A percentile compares a stretch with the other conserved stretches of the same genome.
These are phyloP conservation scores for Apiospora saccharicola DNA, from an alignment of 2,329 filamentous ascomycete species.

Conservation along the genomic window DNA sequence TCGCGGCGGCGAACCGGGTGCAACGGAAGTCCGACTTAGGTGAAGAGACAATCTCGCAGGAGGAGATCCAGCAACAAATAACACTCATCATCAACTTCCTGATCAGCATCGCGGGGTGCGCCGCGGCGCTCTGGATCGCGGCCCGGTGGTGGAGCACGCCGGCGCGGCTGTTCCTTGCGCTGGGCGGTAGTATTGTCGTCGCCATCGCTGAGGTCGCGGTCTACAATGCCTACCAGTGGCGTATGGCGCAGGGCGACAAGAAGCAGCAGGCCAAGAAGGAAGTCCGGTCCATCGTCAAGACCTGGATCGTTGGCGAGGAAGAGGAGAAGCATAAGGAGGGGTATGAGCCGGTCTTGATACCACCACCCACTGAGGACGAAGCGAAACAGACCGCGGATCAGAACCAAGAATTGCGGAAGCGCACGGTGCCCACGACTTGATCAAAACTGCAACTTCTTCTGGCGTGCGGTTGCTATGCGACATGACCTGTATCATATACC, in stretches of 20 bases:
- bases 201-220: constrained; percentile 80
- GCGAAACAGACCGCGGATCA: neutral
- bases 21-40: constrained; percentile 53
- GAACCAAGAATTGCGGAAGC: constrained; percentile 22
- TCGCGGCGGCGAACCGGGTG: constrained; percentile 61
- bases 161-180: constrained; percentile 72
- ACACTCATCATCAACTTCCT: constrained; percentile 90
- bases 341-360: constrained; percentile 26
- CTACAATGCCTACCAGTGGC: constrained; percentile 77
- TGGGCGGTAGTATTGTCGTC: constrained; percentile 74
- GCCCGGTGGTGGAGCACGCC: constrained; percentile 79
- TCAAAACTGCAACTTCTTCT: neutral
- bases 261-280: constrained; percentile 68
- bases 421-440: neutral
- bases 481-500: neutral
- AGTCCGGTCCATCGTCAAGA: constrained; percentile 73
- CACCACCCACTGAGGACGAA: constrained; percentile 27
- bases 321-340: neutral
- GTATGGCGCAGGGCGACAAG: constrained; percentile 72
- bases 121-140: constrained; percentile 78
- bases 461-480: neutral
- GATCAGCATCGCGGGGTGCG: constrained; percentile 82
- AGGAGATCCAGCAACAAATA: constrained; percentile 81
- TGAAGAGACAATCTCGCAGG: constrained; percentile 72
- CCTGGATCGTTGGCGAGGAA: constrained; percentile 67